Evolutionary conservation across 2,329 filamentous ascomycete species (phyloP).

Genomic region (Huntiella decipiens): DNA sequence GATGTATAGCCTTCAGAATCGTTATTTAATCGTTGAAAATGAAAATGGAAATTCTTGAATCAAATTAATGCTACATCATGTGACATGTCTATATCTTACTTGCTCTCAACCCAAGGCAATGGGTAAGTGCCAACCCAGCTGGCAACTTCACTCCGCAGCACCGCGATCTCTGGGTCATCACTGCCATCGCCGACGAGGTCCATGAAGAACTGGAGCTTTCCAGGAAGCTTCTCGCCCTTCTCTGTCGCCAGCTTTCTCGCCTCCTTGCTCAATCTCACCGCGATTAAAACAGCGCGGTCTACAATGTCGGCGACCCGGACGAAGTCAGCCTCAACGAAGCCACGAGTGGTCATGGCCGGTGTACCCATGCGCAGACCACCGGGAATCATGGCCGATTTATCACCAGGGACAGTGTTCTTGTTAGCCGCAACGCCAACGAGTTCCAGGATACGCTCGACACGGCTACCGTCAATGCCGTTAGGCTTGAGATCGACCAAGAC

Average conservation of each 20-base stretch:
- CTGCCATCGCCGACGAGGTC: conserved; percentile 50
- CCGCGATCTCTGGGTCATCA: conserved; percentile 49
- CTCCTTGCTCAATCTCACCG: conserved; percentile 54
- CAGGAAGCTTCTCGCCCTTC: conserved; percentile 44
- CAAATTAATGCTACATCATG: background rate
- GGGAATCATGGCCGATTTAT: conserved; percentile 90
- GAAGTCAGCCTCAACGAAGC: conserved; percentile 85
- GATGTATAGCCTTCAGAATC: background rate
- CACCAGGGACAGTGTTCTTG: conserved; percentile 96
- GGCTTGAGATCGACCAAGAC: conserved; percentile 87
- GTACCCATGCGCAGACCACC: conserved; percentile 91
- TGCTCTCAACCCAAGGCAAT: conserved; percentile 40
- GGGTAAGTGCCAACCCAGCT: conserved; percentile 61
- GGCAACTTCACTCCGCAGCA: conserved; percentile 55
- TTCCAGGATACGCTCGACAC: conserved; percentile 89
- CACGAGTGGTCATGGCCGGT: conserved; percentile 91
- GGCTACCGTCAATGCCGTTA: conserved; percentile 72
- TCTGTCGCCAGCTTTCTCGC: conserved; percentile 50
- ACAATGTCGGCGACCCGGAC: conserved; percentile 78
- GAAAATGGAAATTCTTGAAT: background rate
- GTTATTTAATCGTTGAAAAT: background rate
- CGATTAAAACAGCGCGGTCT: conserved; percentile 63
- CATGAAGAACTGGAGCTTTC: conserved; percentile 47
- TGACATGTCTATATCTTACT: conserved; percentile 13
- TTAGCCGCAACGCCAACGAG: conserved; percentile 98